These are phyloP conservation scores for Hypsizygus marmoreus DNA, from an alignment of 768 basidiomycete species.

Conservation along the genomic window DNA sequence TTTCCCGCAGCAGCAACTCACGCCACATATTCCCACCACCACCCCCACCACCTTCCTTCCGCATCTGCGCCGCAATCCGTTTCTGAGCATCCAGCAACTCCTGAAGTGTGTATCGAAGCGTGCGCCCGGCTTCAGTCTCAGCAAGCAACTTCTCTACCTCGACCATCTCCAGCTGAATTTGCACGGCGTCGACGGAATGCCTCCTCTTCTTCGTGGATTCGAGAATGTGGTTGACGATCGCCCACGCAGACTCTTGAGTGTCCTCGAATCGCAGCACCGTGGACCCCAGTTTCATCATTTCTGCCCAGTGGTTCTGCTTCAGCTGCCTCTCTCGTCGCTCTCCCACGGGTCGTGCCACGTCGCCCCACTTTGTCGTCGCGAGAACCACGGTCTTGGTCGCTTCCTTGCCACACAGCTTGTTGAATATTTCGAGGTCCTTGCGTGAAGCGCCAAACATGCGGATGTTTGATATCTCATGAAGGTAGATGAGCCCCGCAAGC, in stretches of 20 bases:
- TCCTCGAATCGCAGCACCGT: constrained; percentile 1
- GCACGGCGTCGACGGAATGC: constrained; percentile 14
- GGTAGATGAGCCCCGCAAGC: constrained; percentile 21
- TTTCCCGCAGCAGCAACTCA: constrained; percentile 2
- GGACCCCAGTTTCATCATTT: constrained; percentile 6
- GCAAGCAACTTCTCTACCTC: constrained; percentile 15
- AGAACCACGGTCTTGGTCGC: constrained; percentile 43
- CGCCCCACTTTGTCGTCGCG: constrained; percentile 47
- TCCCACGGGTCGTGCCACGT: constrained; percentile 20
- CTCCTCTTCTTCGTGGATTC: not conserved
- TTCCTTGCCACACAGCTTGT: constrained; percentile 41
- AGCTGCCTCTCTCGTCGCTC: constrained; percentile 6
- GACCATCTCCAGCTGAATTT: constrained; percentile 17
- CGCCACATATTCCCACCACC: not conserved
- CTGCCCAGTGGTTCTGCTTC: constrained; percentile 6
- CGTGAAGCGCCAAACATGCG: constrained; percentile 38
- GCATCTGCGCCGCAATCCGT: constrained; percentile 2
- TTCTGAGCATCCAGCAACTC: constrained; percentile 16
- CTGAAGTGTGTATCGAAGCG: constrained; percentile 14
- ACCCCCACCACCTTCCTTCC: not conserved
- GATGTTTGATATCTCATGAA: constrained; percentile 26
- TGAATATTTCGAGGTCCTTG: constrained; percentile 45
- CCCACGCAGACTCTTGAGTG: constrained; percentile 8
- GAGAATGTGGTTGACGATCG: constrained; percentile 4
- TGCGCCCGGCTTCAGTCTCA: constrained; percentile 17